phyloP scores from a whole-genome alignment of 2,329 filamentous ascomycete genomes.

The Ascocoryne sarcoides region DNA sequence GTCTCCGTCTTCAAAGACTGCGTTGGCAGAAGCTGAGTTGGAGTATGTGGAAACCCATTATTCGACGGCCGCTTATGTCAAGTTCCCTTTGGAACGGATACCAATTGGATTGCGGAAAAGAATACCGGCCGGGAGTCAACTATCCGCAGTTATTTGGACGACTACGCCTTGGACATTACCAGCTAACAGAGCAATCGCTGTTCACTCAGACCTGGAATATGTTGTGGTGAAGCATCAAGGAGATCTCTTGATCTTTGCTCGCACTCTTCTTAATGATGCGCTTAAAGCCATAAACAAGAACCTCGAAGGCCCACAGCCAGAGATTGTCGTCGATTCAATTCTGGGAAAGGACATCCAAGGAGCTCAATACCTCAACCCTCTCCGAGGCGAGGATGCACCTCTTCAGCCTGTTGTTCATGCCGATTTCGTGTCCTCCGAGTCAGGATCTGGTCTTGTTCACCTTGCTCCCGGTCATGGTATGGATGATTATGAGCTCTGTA shows the following conservation, averaged over 20 bases:
- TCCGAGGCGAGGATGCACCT: conserved; percentile 49
- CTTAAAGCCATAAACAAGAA: background rate
- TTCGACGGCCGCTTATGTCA: conserved; percentile 69
- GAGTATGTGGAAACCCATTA: conserved; percentile 72
- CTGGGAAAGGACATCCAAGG: conserved; percentile 56
- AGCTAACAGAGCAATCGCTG: conserved; percentile 81
- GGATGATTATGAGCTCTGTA: conserved; percentile 86
- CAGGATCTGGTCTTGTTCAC: conserved; percentile 94
- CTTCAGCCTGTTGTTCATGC: conserved; percentile 69
- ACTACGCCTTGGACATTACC: conserved; percentile 97
- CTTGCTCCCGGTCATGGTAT: conserved; percentile 91
- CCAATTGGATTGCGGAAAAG: conserved; percentile 36
- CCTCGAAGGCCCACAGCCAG: conserved; percentile 13
- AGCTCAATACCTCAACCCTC: conserved; percentile 60
- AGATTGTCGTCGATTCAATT: conserved; percentile 47
- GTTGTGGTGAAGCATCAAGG: conserved; percentile 49
- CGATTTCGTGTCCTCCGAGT: conserved; percentile 79
- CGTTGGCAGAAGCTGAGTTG: conserved; percentile 74
- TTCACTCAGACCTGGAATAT: conserved; percentile 69
- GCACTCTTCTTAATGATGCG: conserved; percentile 38
- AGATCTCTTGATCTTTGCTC: conserved; percentile 62
- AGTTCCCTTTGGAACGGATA: conserved; percentile 56
- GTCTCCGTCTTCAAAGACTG: conserved; percentile 71
- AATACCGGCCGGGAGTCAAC: conserved; percentile 32
- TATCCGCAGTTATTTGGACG: conserved; percentile 93